Conservation (phyloP, 2,329 filamentous ascomycete species). For the Atkinsonella texensis region DNA sequence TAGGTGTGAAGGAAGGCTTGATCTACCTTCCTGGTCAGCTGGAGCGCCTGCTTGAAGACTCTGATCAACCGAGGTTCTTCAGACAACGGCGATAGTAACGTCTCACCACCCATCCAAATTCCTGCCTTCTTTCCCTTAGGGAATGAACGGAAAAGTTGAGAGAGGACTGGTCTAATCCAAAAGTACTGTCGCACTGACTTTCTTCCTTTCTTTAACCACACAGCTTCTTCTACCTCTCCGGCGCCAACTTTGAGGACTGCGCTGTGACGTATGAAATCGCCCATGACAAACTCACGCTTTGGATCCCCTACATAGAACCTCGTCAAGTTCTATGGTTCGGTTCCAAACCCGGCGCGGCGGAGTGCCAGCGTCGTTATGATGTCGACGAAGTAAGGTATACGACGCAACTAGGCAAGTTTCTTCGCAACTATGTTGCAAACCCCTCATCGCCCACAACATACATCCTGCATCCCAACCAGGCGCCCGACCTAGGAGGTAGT, state of each 20-base stretch:
- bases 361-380: constrained; percentile 51
- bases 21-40: constrained; percentile 44
- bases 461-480: constrained; percentile 37
- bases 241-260: constrained; percentile 42
- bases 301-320: constrained; percentile 58
- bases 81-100: constrained; percentile 47
- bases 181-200: background rate
- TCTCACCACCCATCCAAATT: constrained; percentile 3
- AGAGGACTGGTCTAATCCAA: background rate
- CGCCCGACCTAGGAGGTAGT: constrained; percentile 11
- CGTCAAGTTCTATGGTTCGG: constrained; percentile 53
- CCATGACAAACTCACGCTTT: constrained; percentile 54
- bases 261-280: constrained; percentile 45
- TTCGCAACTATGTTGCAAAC: constrained; percentile 24
- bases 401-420: constrained; percentile 35
- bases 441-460: constrained; percentile 28
- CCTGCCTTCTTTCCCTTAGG: background rate
- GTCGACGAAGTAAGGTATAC: constrained; percentile 59
- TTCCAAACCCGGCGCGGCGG: constrained; percentile 43
- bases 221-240: constrained; percentile 49
- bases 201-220: background rate
- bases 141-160: background rate
- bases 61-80: constrained; percentile 43
- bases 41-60: constrained; percentile 42
- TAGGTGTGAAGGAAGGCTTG: constrained; percentile 37